These are phyloP conservation scores for Powellomyces hirtus DNA, from an alignment of 192 early-diverging fungal species.

Conservation along the genomic window DNA sequence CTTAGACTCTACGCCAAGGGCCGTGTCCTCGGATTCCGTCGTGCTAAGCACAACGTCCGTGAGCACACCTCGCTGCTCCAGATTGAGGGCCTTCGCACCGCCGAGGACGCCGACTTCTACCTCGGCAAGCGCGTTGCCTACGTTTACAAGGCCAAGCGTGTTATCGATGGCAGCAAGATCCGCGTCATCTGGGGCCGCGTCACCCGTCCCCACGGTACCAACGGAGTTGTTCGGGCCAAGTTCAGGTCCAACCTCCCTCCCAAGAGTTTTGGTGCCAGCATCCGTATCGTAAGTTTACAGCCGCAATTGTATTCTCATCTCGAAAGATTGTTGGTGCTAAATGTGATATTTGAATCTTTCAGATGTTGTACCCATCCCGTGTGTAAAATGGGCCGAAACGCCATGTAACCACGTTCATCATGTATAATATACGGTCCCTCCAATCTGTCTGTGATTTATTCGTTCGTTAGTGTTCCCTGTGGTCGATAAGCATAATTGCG, in stretches of 20 bases:
- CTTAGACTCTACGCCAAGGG: constrained; percentile 96
- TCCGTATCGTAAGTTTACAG: constrained; percentile 83
- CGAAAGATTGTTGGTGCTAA: too few species aligned
- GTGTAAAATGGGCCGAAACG: too few species aligned
- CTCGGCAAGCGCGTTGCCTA: constrained; percentile 98
- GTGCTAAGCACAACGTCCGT: constrained; percentile 88
- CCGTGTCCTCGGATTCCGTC: constrained; percentile 92
- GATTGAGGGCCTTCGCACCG: constrained; percentile 88
- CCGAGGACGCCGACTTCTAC: constrained; percentile 93
- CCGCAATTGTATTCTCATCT: too few species aligned
- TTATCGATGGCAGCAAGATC: constrained; percentile 87
- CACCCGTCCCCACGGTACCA: constrained; percentile 92
- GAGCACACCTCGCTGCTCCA: constrained; percentile 88
- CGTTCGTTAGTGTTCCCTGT: too few species aligned
- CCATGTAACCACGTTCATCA: too few species aligned
- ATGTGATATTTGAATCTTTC: too few species aligned
- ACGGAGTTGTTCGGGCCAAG: constrained; percentile 93
- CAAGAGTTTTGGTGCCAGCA: constrained; percentile 85
- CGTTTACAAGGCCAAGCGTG: constrained; percentile 91
- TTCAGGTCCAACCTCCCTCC: constrained; percentile 97
- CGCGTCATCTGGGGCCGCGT: constrained; percentile 98
- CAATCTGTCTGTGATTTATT: too few species aligned
- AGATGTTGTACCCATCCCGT: too few species aligned
- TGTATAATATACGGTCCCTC: too few species aligned
- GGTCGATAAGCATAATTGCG: too few species aligned